These are phyloP conservation scores for Cystofilobasidium capitatum DNA, from an alignment of 768 basidiomycete genomes.

Conservation along the genomic window DNA sequence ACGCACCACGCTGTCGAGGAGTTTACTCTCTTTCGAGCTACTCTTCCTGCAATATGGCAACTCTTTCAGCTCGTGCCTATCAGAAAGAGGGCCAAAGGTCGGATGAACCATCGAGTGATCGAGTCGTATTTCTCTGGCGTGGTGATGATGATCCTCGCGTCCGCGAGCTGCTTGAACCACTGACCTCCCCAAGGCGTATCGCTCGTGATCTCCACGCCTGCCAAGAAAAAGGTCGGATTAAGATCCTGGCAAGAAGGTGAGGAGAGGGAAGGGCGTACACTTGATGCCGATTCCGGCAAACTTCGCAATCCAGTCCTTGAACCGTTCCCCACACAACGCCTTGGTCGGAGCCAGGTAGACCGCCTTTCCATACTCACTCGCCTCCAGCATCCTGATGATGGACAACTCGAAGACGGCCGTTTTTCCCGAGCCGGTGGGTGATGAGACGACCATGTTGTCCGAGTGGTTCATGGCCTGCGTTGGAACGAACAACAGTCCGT, in stretches of 20 bases:
- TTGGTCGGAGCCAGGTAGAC: constrained; percentile 93
- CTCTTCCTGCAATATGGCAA: constrained; percentile 14
- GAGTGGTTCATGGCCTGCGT: constrained; percentile 48
- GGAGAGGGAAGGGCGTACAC: constrained; percentile 46
- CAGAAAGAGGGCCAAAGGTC: neutral
- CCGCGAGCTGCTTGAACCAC: constrained; percentile 63
- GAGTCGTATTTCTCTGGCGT: constrained; percentile 98
- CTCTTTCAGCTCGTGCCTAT: neutral
- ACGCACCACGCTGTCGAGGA: constrained; percentile 6
- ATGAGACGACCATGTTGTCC: constrained; percentile 44
- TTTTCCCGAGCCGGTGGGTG: constrained; percentile 93
- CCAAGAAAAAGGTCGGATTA: neutral
- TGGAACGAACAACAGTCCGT: too few relatives aligned
- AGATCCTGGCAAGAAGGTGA: neutral
- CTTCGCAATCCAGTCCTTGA: constrained; percentile 71
- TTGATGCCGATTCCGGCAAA: constrained; percentile 65
- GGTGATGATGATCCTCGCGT: constrained; percentile 70
- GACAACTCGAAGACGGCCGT: constrained; percentile 81
- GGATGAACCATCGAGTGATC: constrained; percentile 64
- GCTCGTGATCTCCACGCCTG: constrained; percentile 84
- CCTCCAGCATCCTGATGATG: constrained; percentile 62
- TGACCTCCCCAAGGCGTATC: constrained; percentile 63
- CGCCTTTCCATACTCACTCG: constrained; percentile 49
- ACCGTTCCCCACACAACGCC: constrained; percentile 77
- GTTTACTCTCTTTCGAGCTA: neutral